A percentile compares a stretch with the other conserved stretches of the same genome.
Conservation (phyloP, 441 rosid species). For the Erysimum pusillum region DNA sequence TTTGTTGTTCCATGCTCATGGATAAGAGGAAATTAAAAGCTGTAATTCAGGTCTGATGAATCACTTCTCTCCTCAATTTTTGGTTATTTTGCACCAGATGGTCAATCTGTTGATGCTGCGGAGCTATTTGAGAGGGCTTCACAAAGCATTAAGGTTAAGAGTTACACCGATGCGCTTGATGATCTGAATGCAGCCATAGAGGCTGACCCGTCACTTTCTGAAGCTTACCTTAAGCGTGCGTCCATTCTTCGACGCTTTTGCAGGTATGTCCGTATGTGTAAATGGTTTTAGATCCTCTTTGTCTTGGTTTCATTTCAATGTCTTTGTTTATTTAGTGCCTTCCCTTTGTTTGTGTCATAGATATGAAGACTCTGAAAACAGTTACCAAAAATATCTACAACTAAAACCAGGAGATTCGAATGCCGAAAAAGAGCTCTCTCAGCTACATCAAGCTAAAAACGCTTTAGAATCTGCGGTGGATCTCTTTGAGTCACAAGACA, state of each 20-base stretch:
- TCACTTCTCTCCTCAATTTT: too few relatives aligned
- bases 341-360: slow-evolving; percentile 50
- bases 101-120: slow-evolving; percentile 65
- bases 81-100: slow-evolving; percentile 53
- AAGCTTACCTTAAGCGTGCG: slow-evolving; percentile 80
- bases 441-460: slow-evolving; percentile 82
- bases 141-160: slow-evolving; percentile 78
- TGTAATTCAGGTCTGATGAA: too few relatives aligned
- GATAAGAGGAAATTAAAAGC: too few relatives aligned
- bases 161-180: slow-evolving; percentile 81
- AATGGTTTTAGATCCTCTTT: too few relatives aligned
- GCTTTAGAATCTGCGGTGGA: slow-evolving; percentile 73
- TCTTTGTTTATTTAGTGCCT: too few relatives aligned
- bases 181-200: slow-evolving; percentile 95
- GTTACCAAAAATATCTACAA: slow-evolving; percentile 75
- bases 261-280: slow-evolving; percentile 65
- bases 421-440: slow-evolving; percentile 95
- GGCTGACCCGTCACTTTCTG: slow-evolving; percentile 86
- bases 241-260: slow-evolving; percentile 85
- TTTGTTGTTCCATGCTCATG: too few relatives aligned
- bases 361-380: slow-evolving; percentile 85
- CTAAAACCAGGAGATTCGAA: slow-evolving; percentile 67
- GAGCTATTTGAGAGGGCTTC: slow-evolving; percentile 84
- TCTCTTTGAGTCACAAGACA: slow-evolving; percentile 75
- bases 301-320: too few relatives aligned